A percentile compares a stretch with the other conserved stretches of the same genome.
phyloP scores from a whole-genome alignment of 2,329 filamentous ascomycete genomes.

The Apiospora marii region DNA sequence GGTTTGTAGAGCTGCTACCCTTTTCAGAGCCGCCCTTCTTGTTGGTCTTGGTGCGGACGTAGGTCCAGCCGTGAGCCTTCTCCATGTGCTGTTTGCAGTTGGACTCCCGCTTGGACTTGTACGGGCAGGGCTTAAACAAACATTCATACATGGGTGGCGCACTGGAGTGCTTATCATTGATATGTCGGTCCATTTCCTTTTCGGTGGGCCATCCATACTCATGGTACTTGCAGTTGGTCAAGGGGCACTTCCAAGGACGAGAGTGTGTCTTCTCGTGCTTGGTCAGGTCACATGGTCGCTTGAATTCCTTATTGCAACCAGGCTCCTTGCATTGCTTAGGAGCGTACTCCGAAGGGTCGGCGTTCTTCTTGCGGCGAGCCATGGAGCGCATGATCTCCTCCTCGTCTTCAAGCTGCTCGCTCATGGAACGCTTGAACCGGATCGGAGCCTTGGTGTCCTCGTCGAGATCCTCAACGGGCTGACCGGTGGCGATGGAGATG shows the following conservation, averaged over 20 bases:
- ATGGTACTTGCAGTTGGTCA: conserved; percentile 86
- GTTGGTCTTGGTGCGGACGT: conserved; percentile 91
- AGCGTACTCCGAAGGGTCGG: conserved; percentile 82
- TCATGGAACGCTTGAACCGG: conserved; percentile 71
- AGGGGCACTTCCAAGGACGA: conserved; percentile 91
- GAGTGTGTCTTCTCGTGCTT: conserved; percentile 99
- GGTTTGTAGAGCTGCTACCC: conserved; percentile 55
- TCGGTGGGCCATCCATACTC: conserved; percentile 94
- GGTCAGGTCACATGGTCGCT: conserved; percentile 94
- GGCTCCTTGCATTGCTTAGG: conserved; percentile 78
- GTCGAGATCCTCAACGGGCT: conserved; percentile 64
- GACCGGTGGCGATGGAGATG: conserved; percentile 77
- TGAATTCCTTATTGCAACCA: conserved; percentile 90
- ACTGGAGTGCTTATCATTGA: conserved; percentile 93
- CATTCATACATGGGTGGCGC: conserved; percentile 85
- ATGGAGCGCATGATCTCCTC: conserved; percentile 89
- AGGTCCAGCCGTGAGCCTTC: conserved; percentile 91
- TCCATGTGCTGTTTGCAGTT: conserved; percentile 99
- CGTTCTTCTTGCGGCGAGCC: conserved; percentile 95
- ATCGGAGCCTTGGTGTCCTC: conserved; percentile 55
- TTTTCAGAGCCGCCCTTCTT: conserved; percentile 56
- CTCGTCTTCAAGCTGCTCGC: conserved; percentile 77
- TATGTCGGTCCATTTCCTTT: conserved; percentile 95
- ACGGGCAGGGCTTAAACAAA: conserved; percentile 82
- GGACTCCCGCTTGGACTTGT: conserved; percentile 93